phyloP scores from a whole-genome alignment of 2,329 filamentous ascomycete genomes.

The Setomelanomma holmii region DNA sequence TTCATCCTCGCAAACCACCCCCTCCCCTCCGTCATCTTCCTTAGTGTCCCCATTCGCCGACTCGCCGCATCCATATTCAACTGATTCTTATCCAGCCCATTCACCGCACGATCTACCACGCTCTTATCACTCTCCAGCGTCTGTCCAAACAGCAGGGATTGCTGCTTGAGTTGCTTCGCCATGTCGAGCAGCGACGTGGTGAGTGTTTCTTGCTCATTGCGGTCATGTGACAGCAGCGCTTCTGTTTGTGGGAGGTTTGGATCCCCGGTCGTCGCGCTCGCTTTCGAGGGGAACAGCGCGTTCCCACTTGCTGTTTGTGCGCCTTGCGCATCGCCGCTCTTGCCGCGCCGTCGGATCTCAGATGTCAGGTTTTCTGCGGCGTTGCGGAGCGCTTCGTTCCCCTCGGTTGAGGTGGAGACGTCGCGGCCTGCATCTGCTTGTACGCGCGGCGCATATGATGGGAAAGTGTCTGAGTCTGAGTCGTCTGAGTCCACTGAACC shows the following conservation, averaged over 20 bases:
- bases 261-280: slow-evolving; percentile 34
- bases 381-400: slow-evolving; percentile 42
- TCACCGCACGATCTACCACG: slow-evolving; percentile 72
- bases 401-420: slow-evolving; percentile 31
- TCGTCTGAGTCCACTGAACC: slow-evolving; percentile 48
- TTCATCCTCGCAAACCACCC: slow-evolving; percentile 86
- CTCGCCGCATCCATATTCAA: slow-evolving; percentile 78
- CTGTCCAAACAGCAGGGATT: slow-evolving; percentile 73
- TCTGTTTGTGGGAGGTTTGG: slow-evolving; percentile 57
- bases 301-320: slow-evolving; percentile 39
- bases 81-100: slow-evolving; percentile 79
- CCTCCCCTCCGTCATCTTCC: slow-evolving; percentile 83
- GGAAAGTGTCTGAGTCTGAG: slow-evolving; percentile 52
- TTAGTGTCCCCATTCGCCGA: slow-evolving; percentile 77
- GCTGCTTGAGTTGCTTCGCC: slow-evolving; percentile 77
- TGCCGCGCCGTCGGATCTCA: slow-evolving; percentile 42
- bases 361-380: slow-evolving; percentile 45
- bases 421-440: slow-evolving; percentile 43
- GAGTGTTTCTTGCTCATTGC: slow-evolving; percentile 81
- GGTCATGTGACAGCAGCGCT: slow-evolving; percentile 76
- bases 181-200: slow-evolving; percentile 83
- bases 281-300: slow-evolving; percentile 51
- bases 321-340: slow-evolving; percentile 28
- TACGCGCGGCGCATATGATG: slow-evolving; percentile 52
- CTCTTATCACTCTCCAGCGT: slow-evolving; percentile 78